Percentiles rank a stretch among this genome's conserved stretches.
Conservation (phyloP, 2,329 filamentous ascomycete species). For the Xylaria sp. region DNA sequence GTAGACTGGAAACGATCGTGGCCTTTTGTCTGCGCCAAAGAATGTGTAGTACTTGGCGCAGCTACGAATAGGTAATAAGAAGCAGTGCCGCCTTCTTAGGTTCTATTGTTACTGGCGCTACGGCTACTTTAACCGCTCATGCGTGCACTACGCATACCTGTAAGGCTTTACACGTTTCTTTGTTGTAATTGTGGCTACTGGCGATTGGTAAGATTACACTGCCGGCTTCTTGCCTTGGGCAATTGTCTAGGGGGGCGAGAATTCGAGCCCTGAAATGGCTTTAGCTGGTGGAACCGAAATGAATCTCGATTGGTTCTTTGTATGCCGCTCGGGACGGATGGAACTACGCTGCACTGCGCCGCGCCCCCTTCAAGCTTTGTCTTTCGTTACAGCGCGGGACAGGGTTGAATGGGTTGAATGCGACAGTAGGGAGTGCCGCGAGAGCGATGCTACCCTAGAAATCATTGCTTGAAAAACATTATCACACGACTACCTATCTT, state of each 20-base stretch:
- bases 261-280: slow-evolving; percentile 2
- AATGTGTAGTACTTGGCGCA: neutral
- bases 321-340: neutral
- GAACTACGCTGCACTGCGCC: neutral
- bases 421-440: neutral
- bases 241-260: neutral
- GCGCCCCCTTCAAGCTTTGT: neutral
- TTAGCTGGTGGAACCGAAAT: slow-evolving; percentile 1
- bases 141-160: neutral
- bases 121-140: too few species aligned
- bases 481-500: neutral
- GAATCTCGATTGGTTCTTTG: neutral
- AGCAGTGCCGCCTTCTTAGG: neutral
- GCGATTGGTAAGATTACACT: slow-evolving; percentile 6
- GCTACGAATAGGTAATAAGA: neutral
- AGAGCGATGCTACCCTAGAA: neutral
- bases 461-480: neutral
- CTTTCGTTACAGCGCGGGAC: neutral
- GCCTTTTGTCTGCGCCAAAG: neutral
- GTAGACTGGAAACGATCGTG: neutral
- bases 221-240: neutral
- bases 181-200: neutral
- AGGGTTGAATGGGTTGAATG: neutral
- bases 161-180: neutral
- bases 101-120: neutral